A percentile compares a stretch with the other conserved stretches of the same genome.
Evolutionary conservation across 2,329 filamentous ascomycete species (phyloP).

Genomic region (Talaromyces sp.): DNA sequence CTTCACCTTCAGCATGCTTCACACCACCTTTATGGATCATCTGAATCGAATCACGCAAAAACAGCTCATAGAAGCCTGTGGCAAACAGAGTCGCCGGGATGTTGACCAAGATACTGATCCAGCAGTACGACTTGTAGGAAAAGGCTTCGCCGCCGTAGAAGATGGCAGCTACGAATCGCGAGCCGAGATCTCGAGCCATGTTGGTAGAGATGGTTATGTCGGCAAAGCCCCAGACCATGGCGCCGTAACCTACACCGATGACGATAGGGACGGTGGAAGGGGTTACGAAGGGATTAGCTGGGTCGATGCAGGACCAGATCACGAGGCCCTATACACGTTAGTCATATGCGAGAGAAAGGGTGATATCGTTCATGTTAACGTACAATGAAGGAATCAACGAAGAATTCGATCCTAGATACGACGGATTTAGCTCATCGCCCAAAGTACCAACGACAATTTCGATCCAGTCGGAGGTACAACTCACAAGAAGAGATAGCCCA

Average conservation of each 20-base stretch:
- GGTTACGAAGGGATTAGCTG: slow-evolving; percentile 56
- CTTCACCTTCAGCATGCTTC: slow-evolving; percentile 50
- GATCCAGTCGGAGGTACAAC: background rate
- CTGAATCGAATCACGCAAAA: slow-evolving; percentile 52
- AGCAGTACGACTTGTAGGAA: slow-evolving; percentile 44
- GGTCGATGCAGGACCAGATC: slow-evolving; percentile 57
- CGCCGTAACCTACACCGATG: slow-evolving; percentile 55
- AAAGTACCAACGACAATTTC: background rate
- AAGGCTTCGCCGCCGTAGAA: slow-evolving; percentile 54
- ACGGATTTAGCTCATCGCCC: background rate
- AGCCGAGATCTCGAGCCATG: slow-evolving; percentile 57
- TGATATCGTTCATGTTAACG: slow-evolving; percentile 19
- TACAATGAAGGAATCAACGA: slow-evolving; percentile 55
- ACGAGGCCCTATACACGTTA: slow-evolving; percentile 42
- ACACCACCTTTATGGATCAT: slow-evolving; percentile 51
- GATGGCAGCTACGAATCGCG: slow-evolving; percentile 56
- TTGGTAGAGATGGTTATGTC: slow-evolving; percentile 55
- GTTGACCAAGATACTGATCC: slow-evolving; percentile 55
- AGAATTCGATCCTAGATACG: slow-evolving; percentile 50
- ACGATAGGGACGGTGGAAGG: slow-evolving; percentile 49
- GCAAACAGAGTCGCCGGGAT: slow-evolving; percentile 56
- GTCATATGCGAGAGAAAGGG: background rate
- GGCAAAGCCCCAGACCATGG: slow-evolving; percentile 57
- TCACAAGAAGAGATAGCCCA: slow-evolving; percentile 54
- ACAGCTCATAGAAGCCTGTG: slow-evolving; percentile 53